A percentile compares a stretch with the other conserved stretches of the same genome.
phyloP scores from a whole-genome alignment of 2,329 filamentous ascomycete genomes.

The Fusarium oligoseptatum region DNA sequence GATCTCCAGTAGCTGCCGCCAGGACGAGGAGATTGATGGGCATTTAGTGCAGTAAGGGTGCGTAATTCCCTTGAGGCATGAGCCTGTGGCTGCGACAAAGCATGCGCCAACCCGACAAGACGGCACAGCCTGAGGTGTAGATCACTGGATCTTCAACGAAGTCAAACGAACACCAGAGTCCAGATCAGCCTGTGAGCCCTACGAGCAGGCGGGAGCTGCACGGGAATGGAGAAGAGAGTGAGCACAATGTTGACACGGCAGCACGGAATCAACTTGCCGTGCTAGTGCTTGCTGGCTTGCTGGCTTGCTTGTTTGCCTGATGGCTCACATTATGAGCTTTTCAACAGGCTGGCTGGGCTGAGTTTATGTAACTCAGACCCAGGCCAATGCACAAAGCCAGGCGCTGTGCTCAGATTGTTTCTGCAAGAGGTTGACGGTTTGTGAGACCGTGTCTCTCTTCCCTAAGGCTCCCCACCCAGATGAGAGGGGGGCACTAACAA shows the following conservation, averaged over 20 bases:
- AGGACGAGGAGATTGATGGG: background rate
- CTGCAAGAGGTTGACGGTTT: background rate
- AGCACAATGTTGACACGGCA: background rate
- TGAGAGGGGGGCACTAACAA: background rate
- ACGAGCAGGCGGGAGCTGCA: background rate
- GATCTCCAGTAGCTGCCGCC: background rate
- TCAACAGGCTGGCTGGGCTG: background rate
- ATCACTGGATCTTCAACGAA: slow-evolving; percentile 6
- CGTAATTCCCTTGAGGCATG: background rate
- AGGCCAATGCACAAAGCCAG: background rate
- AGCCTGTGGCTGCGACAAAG: slow-evolving; percentile 11
- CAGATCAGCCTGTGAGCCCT: background rate
- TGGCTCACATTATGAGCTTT: background rate
- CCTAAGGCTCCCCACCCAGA: background rate
- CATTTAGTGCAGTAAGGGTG: background rate
- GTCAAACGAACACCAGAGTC: background rate
- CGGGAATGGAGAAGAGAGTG: background rate
- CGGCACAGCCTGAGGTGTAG: slow-evolving; percentile 10
- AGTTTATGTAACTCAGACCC: background rate
- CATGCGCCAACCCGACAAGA: slow-evolving; percentile 11
- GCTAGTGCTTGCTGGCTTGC: background rate
- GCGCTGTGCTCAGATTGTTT: slow-evolving; percentile 6
- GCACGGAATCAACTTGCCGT: background rate
- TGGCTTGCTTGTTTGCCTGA: background rate
- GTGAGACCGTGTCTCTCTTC: background rate